Evolutionary conservation across 1,284 basidiomycete species (phyloP).

Genomic region (Tilletia caries): DNA sequence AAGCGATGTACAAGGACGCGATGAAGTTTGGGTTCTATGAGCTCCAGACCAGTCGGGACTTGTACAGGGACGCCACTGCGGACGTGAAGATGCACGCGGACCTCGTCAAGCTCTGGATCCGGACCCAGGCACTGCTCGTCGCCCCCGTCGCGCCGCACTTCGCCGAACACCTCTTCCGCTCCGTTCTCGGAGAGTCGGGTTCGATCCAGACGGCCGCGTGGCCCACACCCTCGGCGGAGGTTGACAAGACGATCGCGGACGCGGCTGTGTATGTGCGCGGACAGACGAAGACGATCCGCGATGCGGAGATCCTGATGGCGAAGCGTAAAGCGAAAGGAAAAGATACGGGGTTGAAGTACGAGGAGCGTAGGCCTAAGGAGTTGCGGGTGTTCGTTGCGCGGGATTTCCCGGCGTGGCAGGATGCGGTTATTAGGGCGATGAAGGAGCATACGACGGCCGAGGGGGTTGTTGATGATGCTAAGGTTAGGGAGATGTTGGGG

Average conservation of each 20-base stretch:
- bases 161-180: slow-evolving; percentile 81
- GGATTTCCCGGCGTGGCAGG: slow-evolving; percentile 90
- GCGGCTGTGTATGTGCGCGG: slow-evolving; percentile 74
- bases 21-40: slow-evolving; percentile 95
- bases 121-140: slow-evolving; percentile 72
- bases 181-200: slow-evolving; percentile 68
- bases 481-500: slow-evolving; percentile 69
- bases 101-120: slow-evolving; percentile 73
- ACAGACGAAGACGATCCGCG: slow-evolving; percentile 82
- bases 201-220: slow-evolving; percentile 79
- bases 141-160: slow-evolving; percentile 92
- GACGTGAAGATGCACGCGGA: slow-evolving; percentile 80
- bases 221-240: slow-evolving; percentile 63
- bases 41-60: slow-evolving; percentile 84
- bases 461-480: slow-evolving; percentile 76
- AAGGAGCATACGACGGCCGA: slow-evolving; percentile 66
- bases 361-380: slow-evolving; percentile 63
- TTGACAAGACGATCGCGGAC: slow-evolving; percentile 60
- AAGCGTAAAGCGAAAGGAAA: slow-evolving; percentile 43
- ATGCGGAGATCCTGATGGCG: slow-evolving; percentile 65
- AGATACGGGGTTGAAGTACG: slow-evolving; percentile 31
- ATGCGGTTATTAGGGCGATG: slow-evolving; percentile 72
- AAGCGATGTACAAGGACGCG: slow-evolving; percentile 91
- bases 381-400: slow-evolving; percentile 86
- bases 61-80: slow-evolving; percentile 88